Conservation (phyloP, 2,329 filamentous ascomycete genomes). For the Moelleriella libera region DNA sequence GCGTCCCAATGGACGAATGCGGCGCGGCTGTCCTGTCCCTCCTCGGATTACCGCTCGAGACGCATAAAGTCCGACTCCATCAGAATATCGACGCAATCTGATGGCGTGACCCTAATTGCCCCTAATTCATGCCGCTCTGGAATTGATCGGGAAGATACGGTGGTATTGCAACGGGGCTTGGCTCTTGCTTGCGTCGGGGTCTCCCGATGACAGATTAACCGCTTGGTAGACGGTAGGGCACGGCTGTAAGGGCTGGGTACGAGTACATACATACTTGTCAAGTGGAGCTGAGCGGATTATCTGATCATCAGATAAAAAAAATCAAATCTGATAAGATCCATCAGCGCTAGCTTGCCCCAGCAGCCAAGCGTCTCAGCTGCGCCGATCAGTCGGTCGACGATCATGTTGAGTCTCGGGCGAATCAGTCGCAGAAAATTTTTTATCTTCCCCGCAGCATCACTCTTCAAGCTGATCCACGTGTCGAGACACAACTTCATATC, state of each 20-base stretch:
- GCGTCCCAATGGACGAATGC: too few species aligned
- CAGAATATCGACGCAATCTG: too few species aligned
- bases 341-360: conserved; percentile 1
- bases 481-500: too few species aligned
- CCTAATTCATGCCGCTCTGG: too few species aligned
- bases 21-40: too few species aligned
- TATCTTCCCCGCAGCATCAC: too few species aligned
- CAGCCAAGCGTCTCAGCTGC: neutral
- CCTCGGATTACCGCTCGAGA: too few species aligned
- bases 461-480: too few species aligned
- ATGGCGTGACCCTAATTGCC: too few species aligned
- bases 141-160: too few species aligned
- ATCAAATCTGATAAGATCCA: conserved; percentile 25
- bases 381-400: neutral
- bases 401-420: neutral
- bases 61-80: too few species aligned
- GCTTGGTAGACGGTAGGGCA: neutral
- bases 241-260: neutral
- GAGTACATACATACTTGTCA: neutral
- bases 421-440: neutral
- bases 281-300: conserved; percentile 29
- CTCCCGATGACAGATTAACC: neutral
- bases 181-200: neutral
- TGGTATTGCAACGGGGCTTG: too few species aligned
- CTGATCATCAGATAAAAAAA: conserved; percentile 41